Base-by-base conservation (phyloP, 2,329 filamentous ascomycete species). In the Zymoseptoria tritici region DNA sequence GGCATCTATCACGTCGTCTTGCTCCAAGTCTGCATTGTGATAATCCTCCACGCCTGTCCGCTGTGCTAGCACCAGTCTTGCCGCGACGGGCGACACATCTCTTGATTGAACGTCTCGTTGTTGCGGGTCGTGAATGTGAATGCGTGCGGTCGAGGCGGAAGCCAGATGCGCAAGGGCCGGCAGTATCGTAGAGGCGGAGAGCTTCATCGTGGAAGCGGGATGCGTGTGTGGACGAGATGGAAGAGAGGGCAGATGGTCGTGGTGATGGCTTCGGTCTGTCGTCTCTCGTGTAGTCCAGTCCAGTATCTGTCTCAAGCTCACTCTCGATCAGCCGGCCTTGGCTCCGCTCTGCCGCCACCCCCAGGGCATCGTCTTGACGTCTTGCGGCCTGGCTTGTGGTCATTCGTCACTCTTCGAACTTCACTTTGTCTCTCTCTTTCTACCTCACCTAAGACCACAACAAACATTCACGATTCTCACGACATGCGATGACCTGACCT, bases 51-150 rank as follows among this genome's bases (percentile, higher is more conserved):
- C 71, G 19, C 79, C 79, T 24, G 81, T 74, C 66, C 79, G 72
- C 69, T 80, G 77, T 55, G 80, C 80, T 60, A 82, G 67, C 54
- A 82, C 75, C 59, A 82, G 69, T 68, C 80, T 74, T 64, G 80
- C 78, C 49, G 76, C 76, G 57, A 77, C 73, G 16, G 79, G 75
- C 4, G 36, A 46, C 36, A 46, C 36, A 46, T 46, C 36, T 46
- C 36, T 46, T 46, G 36, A n/a, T 46, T 46, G 36, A n/a, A 46
- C 36, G 49, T 59, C 36, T 55, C 57, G 60, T 53, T 59, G 61
- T 59, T 68, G 67, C 58, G 71, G 65, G 52, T 76, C 72, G 70
- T 71, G 70, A 49, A 74, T 66, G 69, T 72, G 75, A 55, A 78
- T 72, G 52, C 71, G 68, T 57, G 69, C 76, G 36, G 68, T 64